Base-by-base conservation (phyloP, 1,284 basidiomycete genomes). In the Chiua sp. region DNA sequence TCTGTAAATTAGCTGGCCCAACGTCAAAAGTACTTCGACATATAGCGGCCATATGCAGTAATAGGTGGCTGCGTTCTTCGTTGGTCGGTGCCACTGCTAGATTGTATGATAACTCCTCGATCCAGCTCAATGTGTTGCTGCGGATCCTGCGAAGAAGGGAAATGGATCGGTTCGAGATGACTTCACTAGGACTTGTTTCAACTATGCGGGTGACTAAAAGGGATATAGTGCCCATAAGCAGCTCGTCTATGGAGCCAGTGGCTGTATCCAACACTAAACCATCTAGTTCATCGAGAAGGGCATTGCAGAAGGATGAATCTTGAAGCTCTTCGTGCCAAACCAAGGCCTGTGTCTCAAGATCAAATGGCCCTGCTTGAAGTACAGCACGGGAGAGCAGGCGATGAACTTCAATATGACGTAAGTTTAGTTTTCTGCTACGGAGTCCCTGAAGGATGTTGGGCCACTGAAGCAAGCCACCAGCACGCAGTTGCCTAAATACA, bases 1-100 rank as follows among this genome's bases (percentile, higher is more conserved):
- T 12, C 7, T 5, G 1, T 0, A 71, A 18, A 49, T 69, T 59
- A 2, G 54, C 22, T 1, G 53, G n/a, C 52, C 75, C 75, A 10
- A 77, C 75, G 57, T 78, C 75, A 39, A 72, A 82, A 0, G 80
- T 82, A 2, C 70, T 66, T n/a, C 76, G 70, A 63, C 82, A 83
- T 18, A 72, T 75, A 3, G 70, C 69, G 1, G 77, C 78, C 44
- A 74, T 72, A 42, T 76, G 71, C 10, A 12, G 33, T 15, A 35
- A 15, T 12, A 15, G 15, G 11, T 35, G 11, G 33, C 33, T 10
- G 15, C 33, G 33, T 15, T 35, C 33, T 15, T 35, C 33, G 15
- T 35, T 10, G 11, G 33, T 35, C 11, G 33, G 33, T 15, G 33
- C 33, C 33, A 35, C 10, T 12, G 15, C 84, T 3, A 77, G 57